Conservation (phyloP, 1,284 basidiomycete species). For the Ceratorhiza oryzae-sativae region DNA sequence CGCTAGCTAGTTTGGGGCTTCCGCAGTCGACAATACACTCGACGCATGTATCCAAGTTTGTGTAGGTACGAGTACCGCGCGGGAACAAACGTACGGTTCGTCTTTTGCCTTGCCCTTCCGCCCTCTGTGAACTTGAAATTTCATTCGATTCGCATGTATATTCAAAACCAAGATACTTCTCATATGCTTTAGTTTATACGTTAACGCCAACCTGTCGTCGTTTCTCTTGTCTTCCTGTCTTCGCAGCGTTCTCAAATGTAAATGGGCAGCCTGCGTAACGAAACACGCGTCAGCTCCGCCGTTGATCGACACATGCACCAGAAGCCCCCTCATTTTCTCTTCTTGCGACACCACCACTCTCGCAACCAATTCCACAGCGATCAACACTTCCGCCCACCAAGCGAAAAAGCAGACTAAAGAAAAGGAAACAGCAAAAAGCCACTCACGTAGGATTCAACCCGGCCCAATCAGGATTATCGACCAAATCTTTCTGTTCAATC, state of each 20-base stretch:
- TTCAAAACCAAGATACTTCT: not conserved
- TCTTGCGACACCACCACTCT: not conserved
- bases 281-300: not conserved
- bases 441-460: constrained; percentile 64
- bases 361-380: no score
- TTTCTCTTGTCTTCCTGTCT: not conserved
- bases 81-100: not conserved
- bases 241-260: constrained; percentile 6
- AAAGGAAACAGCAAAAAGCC: not conserved
- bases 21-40: no score
- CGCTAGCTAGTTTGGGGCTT: no score
- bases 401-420: not conserved
- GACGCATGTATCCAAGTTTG: no score
- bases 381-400: not conserved
- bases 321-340: not conserved
- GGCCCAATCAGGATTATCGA: constrained; percentile 73
- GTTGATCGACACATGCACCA: not conserved
- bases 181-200: constrained; percentile 14
- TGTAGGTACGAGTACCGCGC: no score
- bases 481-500: constrained; percentile 76
- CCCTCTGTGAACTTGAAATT: no score
- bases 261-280: constrained; percentile 26
- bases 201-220: not conserved
- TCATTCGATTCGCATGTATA: no score
- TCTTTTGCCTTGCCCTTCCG: not conserved